Evolutionary conservation across 2,329 filamentous ascomycete genomes (phyloP).

Genomic region (Fonsecaea pedrosoi): DNA sequence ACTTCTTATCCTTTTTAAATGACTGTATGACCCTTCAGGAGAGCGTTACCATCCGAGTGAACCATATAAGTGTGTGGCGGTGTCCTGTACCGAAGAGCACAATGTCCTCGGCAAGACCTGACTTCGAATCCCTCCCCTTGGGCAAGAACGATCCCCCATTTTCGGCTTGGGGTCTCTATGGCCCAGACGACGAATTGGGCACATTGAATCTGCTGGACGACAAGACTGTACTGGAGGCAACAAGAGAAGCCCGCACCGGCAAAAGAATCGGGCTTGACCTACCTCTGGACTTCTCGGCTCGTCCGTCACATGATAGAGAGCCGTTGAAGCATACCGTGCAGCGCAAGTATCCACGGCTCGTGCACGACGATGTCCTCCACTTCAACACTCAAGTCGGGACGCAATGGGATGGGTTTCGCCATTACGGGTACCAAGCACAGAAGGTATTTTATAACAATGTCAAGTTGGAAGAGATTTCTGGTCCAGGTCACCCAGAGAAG

Average conservation of each 20-base stretch:
- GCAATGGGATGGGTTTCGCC: slow-evolving; percentile 26
- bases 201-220: slow-evolving; percentile 60
- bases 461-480: slow-evolving; percentile 6
- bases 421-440: slow-evolving; percentile 43
- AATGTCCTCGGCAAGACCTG: too few species aligned
- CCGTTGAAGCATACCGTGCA: slow-evolving; percentile 39
- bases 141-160: too few species aligned
- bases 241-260: slow-evolving; percentile 43
- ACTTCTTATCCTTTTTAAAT: too few species aligned
- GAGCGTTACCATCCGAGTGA: too few species aligned
- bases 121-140: too few species aligned
- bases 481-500: too few species aligned
- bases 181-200: slow-evolving; percentile 57
- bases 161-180: slow-evolving; percentile 61
- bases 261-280: slow-evolving; percentile 48
- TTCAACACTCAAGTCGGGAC: slow-evolving; percentile 27
- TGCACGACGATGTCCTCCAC: slow-evolving; percentile 43
- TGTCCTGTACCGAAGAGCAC: too few species aligned
- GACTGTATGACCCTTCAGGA: too few species aligned
- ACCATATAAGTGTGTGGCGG: too few species aligned
- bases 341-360: slow-evolving; percentile 17
- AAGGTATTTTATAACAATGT: slow-evolving; percentile 48
- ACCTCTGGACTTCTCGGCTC: slow-evolving; percentile 45
- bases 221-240: slow-evolving; percentile 47
- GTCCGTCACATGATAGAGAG: slow-evolving; percentile 43